phyloP scores from a whole-genome alignment of 768 basidiomycete genomes.

The Lentinus brumalis region DNA sequence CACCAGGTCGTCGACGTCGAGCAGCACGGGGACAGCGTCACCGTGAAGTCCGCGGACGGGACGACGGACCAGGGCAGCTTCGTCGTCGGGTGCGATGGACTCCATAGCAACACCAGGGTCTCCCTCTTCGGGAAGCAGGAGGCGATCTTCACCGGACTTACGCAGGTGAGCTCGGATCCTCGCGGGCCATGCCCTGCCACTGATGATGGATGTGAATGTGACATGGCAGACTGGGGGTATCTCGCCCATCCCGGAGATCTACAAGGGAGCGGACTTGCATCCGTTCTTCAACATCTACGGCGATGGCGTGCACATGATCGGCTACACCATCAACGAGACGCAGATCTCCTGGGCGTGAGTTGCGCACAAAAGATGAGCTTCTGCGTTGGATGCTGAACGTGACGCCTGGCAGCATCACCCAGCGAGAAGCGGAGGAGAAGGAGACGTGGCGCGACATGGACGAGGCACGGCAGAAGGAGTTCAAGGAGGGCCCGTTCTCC shows the following conservation, averaged over 20 bases:
- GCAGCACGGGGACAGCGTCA: slow-evolving; percentile 32
- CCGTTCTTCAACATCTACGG: slow-evolving; percentile 39
- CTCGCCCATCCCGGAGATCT: slow-evolving; percentile 27
- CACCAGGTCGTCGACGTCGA: slow-evolving; percentile 35
- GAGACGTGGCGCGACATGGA: slow-evolving; percentile 46
- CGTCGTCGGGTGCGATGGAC: slow-evolving; percentile 47
- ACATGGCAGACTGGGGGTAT: slow-evolving; percentile 38
- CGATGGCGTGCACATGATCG: slow-evolving; percentile 39
- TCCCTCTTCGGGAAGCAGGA: slow-evolving; percentile 40
- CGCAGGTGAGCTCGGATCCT: slow-evolving; percentile 31
- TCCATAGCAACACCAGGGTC: slow-evolving; percentile 43
- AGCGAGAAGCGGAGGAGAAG: slow-evolving; percentile 39
- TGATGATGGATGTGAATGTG: background rate
- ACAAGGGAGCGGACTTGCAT: slow-evolving; percentile 9
- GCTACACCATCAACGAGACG: slow-evolving; percentile 35
- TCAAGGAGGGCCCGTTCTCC: slow-evolving; percentile 25
- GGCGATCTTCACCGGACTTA: slow-evolving; percentile 41
- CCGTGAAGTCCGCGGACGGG: slow-evolving; percentile 40
- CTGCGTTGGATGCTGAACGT: background rate
- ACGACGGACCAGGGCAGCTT: slow-evolving; percentile 38
- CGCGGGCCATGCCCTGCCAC: background rate
- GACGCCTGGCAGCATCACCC: slow-evolving; percentile 31
- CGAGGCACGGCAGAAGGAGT: slow-evolving; percentile 24
- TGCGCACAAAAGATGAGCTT: background rate
- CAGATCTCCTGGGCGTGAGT: slow-evolving; percentile 39